Percentiles rank a stretch among this genome's conserved stretches.
Evolutionary conservation across 2,329 filamentous ascomycete genomes (phyloP).

Genomic region (Monosporascus sp.): DNA sequence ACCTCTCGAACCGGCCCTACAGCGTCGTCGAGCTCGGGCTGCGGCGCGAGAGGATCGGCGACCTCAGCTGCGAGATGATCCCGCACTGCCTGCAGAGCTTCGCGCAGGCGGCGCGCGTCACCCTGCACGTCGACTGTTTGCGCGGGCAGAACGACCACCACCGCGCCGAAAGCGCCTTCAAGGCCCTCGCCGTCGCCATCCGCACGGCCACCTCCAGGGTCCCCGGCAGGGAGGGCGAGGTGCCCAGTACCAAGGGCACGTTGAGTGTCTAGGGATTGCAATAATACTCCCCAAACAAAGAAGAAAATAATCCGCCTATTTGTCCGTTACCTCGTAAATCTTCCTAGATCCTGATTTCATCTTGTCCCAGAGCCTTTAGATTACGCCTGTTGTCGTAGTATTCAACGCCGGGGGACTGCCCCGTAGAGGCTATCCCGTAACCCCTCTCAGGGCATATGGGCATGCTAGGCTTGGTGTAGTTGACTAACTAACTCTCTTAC

Average conservation of each 20-base stretch:
- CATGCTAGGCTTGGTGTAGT: no score
- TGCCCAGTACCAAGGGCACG: conserved; percentile 94
- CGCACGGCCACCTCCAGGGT: conserved; percentile 70
- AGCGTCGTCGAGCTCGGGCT: conserved; percentile 78
- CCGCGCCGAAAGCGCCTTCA: conserved; percentile 92
- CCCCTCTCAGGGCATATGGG: no score
- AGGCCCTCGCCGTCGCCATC: conserved; percentile 85
- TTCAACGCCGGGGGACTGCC: no score
- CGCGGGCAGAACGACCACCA: conserved; percentile 94
- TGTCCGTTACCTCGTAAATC: no score
- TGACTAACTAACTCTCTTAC: no score
- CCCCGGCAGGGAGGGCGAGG: conserved; percentile 79
- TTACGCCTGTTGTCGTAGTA: no score
- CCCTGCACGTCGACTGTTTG: conserved; percentile 91
- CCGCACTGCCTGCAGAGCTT: conserved; percentile 94
- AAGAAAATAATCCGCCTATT: no score
- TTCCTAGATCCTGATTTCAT: no score
- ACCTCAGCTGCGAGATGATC: conserved; percentile 93
- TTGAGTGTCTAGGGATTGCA: conserved; percentile 48
- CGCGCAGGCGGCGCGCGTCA: conserved; percentile 81
- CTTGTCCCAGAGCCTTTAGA: no score
- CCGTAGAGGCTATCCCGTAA: no score
- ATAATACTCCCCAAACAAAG: background rate
- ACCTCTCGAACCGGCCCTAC: conserved; percentile 89
- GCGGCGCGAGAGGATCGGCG: conserved; percentile 86